Conservation (phyloP, 2,329 filamentous ascomycete species). For the Calonectria naviculata region DNA sequence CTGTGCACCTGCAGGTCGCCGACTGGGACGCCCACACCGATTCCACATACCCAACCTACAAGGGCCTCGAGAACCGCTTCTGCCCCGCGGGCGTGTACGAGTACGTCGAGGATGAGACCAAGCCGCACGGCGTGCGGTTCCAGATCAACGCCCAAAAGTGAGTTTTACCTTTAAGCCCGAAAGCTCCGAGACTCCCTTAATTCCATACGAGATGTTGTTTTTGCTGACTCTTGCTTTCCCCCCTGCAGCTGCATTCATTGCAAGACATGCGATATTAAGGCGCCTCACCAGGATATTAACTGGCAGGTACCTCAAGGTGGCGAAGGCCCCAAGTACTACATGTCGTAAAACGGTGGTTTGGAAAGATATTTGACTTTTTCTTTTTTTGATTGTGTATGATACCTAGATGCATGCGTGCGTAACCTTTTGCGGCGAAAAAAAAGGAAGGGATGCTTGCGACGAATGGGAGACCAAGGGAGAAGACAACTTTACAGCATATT, state of each 20-base stretch:
- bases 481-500: constrained; percentile 21
- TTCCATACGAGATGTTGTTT: background rate
- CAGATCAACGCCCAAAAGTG: constrained; percentile 99
- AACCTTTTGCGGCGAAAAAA: constrained; percentile 28
- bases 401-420: constrained; percentile 36
- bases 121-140: constrained; percentile 90
- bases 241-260: constrained; percentile 92
- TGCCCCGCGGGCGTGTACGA: constrained; percentile 98
- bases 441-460: constrained; percentile 5
- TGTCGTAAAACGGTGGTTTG: constrained; percentile 58
- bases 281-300: constrained; percentile 95
- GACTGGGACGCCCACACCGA: constrained; percentile 94
- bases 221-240: constrained; percentile 20
- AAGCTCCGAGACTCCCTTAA: background rate
- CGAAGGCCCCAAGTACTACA: constrained; percentile 79
- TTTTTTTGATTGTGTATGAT: constrained; percentile 38
- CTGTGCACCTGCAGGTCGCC: constrained; percentile 92
- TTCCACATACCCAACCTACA: constrained; percentile 85
- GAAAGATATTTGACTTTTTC: background rate
- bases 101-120: constrained; percentile 92
- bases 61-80: constrained; percentile 95
- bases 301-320: constrained; percentile 96
- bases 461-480: constrained; percentile 21
- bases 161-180: constrained; percentile 53
- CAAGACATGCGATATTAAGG: constrained; percentile 99